These are phyloP conservation scores for Populus euphratica DNA, from an alignment of 345 rosid species.

Conservation along the genomic window DNA sequence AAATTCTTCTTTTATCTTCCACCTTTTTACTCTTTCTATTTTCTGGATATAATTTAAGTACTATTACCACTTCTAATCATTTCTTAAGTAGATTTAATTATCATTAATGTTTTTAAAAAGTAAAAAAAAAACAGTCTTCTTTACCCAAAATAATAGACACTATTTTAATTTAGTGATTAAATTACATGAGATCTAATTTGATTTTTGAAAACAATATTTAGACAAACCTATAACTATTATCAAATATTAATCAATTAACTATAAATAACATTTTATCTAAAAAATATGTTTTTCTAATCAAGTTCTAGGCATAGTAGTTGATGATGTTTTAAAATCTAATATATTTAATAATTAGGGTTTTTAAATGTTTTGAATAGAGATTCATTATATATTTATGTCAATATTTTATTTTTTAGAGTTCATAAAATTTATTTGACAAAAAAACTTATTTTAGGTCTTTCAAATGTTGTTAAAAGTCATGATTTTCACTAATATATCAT, in stretches of 20 bases:
- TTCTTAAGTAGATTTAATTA: not conserved
- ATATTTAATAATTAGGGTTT: fast-evolving
- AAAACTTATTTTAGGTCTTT: no score
- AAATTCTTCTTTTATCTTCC: not conserved
- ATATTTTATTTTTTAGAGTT: no score
- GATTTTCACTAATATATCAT: no score
- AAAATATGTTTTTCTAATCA: not conserved
- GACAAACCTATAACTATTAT: not conserved
- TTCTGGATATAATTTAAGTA: not conserved
- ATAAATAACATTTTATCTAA: not conserved
- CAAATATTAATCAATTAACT: not conserved
- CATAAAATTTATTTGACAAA: no score
- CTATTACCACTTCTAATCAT: not conserved
- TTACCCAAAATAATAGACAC: not conserved
- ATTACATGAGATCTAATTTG: not conserved
- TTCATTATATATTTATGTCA: no score
- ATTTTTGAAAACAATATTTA: not conserved
- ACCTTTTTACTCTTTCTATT: not conserved
- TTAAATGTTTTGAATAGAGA: no score
- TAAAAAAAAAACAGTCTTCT: not conserved
- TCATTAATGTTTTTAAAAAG: not conserved
- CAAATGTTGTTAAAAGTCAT: no score
- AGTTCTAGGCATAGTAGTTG: no score
- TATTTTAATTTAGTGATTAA: not conserved
- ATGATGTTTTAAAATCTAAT: no score